Percentiles rank a stretch among this genome's conserved stretches.
Evolutionary conservation across 805 yeast genomes (phyloP).

Genomic region (Lipomyces lipofer): DNA sequence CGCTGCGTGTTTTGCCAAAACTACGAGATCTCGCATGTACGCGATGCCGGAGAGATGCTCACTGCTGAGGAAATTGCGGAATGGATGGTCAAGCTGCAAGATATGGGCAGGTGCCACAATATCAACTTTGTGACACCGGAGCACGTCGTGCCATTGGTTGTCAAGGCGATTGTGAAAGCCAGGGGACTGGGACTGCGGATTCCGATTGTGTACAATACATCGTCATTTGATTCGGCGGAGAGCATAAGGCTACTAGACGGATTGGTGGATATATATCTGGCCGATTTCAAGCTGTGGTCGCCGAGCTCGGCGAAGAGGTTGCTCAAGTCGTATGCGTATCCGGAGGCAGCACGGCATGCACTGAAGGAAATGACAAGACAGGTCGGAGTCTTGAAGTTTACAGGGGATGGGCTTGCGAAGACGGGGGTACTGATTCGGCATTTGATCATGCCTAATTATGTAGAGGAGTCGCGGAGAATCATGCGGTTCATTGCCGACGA

Average conservation of each 20-base stretch:
- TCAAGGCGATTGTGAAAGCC: constrained; percentile 29
- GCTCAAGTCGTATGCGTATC: constrained; percentile 24
- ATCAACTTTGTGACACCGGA: constrained; percentile 33
- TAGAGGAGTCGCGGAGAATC: constrained; percentile 22
- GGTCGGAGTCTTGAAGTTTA: constrained; percentile 31
- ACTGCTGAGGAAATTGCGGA: constrained; percentile 29
- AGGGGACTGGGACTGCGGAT: constrained; percentile 25
- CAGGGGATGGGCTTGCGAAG: constrained; percentile 32
- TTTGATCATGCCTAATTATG: constrained; percentile 29
- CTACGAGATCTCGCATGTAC: constrained; percentile 30
- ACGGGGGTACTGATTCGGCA: constrained; percentile 30
- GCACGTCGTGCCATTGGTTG: constrained; percentile 32
- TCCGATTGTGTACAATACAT: constrained; percentile 32
- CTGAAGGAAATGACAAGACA: constrained; percentile 29
- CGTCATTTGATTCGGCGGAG: constrained; percentile 30
- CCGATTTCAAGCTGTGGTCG: constrained; percentile 31
- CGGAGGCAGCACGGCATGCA: constrained; percentile 27
- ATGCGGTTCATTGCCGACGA: constrained; percentile 30
- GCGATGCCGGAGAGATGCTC: constrained; percentile 30
- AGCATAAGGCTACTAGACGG: constrained; percentile 29
- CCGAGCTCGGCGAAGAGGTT: constrained; percentile 23
- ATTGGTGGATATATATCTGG: constrained; percentile 31
- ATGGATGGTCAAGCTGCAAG: constrained; percentile 33
- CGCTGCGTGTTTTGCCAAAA: constrained; percentile 33
- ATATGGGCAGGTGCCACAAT: constrained; percentile 30